phyloP scores from a whole-genome alignment of 2,329 filamentous ascomycete species.

The Penicillium sp. region DNA sequence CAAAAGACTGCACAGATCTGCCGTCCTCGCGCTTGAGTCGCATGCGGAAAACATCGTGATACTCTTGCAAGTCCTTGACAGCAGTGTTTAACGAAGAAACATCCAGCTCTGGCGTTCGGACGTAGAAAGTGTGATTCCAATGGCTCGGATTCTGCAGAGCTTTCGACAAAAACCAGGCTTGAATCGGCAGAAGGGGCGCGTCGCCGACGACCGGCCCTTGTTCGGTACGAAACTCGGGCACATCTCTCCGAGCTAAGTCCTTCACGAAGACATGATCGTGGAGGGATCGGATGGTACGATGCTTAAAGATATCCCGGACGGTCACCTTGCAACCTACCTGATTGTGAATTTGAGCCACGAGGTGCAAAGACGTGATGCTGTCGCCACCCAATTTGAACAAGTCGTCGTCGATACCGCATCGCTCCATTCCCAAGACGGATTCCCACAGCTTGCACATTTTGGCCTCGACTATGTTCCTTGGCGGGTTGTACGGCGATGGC shows the following conservation, averaged over 20 bases:
- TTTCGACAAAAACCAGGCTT: background rate
- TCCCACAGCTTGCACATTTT: background rate
- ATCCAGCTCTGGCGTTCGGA: background rate
- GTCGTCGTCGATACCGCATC: background rate
- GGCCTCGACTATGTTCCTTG: background rate
- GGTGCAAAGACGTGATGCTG: background rate
- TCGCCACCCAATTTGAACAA: background rate
- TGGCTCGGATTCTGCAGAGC: background rate
- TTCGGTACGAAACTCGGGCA: background rate
- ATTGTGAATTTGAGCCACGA: background rate
- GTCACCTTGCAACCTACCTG: background rate
- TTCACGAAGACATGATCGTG: background rate
- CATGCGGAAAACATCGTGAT: background rate
- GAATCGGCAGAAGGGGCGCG: background rate
- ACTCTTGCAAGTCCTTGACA: background rate
- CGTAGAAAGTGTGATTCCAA: background rate
- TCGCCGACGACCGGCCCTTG: background rate
- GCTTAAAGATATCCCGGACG: background rate
- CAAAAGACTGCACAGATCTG: background rate
- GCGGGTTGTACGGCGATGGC: background rate
- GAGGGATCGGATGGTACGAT: background rate
- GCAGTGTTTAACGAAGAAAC: background rate
- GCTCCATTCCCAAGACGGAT: background rate
- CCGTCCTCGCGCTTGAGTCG: background rate
- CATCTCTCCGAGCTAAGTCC: background rate